Evolutionary conservation across 352 stramenopile species (phyloP).

Genomic region (Phytophthora kernoviae): DNA sequence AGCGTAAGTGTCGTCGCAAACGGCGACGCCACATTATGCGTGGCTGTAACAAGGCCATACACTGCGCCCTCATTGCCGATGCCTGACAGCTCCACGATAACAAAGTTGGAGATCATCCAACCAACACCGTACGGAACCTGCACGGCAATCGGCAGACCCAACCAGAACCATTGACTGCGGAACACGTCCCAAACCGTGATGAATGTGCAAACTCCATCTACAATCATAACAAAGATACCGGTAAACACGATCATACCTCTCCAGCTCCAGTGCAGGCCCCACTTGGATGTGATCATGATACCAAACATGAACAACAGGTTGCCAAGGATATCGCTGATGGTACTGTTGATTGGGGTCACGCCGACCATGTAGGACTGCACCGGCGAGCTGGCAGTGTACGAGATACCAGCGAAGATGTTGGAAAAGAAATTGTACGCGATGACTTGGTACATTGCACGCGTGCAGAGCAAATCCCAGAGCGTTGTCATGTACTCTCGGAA

Average conservation of each 20-base stretch:
- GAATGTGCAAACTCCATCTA: constrained; percentile 37
- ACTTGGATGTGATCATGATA: constrained; percentile 42
- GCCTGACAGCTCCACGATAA: constrained; percentile 41
- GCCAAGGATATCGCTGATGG: constrained; percentile 34
- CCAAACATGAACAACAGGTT: constrained; percentile 37
- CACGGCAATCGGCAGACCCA: constrained; percentile 37
- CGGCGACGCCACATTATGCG: constrained; percentile 34
- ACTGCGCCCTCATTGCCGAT: constrained; percentile 49
- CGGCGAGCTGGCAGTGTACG: constrained; percentile 29
- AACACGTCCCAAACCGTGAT: constrained; percentile 39
- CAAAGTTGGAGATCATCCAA: constrained; percentile 50
- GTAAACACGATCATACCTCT: constrained; percentile 39
- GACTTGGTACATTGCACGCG: constrained; percentile 31
- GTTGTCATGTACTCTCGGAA: constrained; percentile 45
- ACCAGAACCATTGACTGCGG: constrained; percentile 43
- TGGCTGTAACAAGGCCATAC: constrained; percentile 45
- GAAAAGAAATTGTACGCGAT: constrained; percentile 38
- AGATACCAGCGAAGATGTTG: constrained; percentile 49
- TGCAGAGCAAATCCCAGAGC: constrained; percentile 38
- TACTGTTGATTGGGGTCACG: constrained; percentile 41
- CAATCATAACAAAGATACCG: constrained; percentile 21
- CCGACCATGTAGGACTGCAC: constrained; percentile 44
- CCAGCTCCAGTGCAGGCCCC: constrained; percentile 40
- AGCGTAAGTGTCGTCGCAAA: constrained; percentile 39
- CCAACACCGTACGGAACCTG: constrained; percentile 40